These are phyloP conservation scores for Mucor circinelloides DNA, from an alignment of 371 early-diverging fungal species.

Conservation along the genomic window DNA sequence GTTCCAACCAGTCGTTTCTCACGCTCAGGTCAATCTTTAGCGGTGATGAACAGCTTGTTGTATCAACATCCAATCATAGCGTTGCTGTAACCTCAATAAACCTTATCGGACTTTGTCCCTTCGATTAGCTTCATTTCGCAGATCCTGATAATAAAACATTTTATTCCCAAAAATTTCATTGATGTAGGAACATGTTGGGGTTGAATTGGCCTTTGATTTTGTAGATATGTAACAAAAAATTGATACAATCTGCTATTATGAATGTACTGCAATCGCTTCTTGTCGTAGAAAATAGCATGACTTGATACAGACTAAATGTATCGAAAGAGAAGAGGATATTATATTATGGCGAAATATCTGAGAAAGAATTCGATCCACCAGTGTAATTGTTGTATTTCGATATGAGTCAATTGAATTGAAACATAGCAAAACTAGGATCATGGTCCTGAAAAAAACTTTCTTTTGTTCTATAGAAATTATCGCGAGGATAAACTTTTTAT, in stretches of 20 bases:
- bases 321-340: background rate
- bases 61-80: background rate
- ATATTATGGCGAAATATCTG: background rate
- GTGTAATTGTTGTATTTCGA: background rate
- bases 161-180: background rate
- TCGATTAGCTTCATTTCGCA: background rate
- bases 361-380: background rate
- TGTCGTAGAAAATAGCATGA: background rate
- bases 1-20: conserved; percentile 15
- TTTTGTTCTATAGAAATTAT: background rate
- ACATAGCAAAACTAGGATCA: background rate
- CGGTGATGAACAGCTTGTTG: background rate
- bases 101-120: background rate
- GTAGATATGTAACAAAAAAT: background rate
- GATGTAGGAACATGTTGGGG: background rate
- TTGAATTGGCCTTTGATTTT: background rate
- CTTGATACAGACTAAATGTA: background rate
- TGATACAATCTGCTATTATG: background rate
- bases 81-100: background rate
- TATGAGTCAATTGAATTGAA: conserved; percentile 3
- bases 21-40: conserved; percentile 7
- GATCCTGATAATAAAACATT: background rate
- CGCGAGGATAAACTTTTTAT: background rate
- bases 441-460: background rate
- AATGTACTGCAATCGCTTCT: background rate